Percentiles rank a stretch among this genome's conserved stretches.
These are phyloP conservation scores for Myriosclerotinia curreyana DNA, from an alignment of 2,329 filamentous ascomycete species.

Conservation along the genomic window DNA sequence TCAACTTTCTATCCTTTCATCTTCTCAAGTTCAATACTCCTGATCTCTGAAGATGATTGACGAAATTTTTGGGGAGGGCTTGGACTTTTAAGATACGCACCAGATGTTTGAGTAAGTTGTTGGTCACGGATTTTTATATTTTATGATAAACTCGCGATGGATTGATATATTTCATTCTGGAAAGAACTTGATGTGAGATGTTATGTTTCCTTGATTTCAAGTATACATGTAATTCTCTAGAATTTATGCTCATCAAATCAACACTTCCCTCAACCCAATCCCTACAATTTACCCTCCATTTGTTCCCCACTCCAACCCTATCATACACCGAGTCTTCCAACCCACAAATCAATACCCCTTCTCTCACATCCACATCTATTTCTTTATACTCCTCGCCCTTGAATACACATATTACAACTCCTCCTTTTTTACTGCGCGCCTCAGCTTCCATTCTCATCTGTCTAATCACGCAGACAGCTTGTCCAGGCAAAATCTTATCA, in stretches of 20 bases:
- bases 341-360: neutral
- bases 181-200: too few species aligned
- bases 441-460: slow-evolving; percentile 20
- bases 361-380: neutral
- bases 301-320: neutral
- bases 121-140: too few species aligned
- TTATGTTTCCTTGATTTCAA: too few species aligned
- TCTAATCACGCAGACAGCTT: neutral
- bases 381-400: neutral
- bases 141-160: too few species aligned
- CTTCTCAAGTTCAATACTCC: too few species aligned
- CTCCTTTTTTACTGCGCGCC: neutral
- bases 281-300: neutral
- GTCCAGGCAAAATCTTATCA: neutral
- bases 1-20: too few species aligned
- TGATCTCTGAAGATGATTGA: too few species aligned
- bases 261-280: neutral
- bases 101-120: too few species aligned
- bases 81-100: too few species aligned
- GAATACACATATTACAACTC: neutral
- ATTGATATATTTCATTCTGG: too few species aligned
- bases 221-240: too few species aligned
- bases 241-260: neutral
- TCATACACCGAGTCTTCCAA: neutral
- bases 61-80: too few species aligned